These are phyloP conservation scores for Danielozyma ontarioensis DNA, from an alignment of 805 yeast species.

Conservation along the genomic window DNA sequence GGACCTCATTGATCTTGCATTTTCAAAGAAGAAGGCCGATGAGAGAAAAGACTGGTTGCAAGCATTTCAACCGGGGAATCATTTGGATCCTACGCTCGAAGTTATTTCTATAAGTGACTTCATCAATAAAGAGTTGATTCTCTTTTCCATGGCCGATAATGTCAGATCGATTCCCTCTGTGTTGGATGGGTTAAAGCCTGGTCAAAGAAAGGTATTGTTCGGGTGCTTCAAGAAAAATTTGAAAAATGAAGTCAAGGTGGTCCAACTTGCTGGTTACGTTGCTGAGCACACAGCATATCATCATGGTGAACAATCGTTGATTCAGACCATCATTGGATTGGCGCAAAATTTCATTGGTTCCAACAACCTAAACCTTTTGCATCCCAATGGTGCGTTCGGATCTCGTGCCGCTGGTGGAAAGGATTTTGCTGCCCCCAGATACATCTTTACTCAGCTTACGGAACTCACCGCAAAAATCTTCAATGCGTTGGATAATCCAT, in stretches of 20 bases:
- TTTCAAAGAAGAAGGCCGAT: slow-evolving; percentile 92
- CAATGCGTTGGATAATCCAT: slow-evolving; percentile 72
- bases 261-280: slow-evolving; percentile 85
- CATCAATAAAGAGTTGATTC: slow-evolving; percentile 88
- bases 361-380: slow-evolving; percentile 76
- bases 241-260: slow-evolving; percentile 76
- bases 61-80: slow-evolving; percentile 87
- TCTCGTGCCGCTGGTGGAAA: slow-evolving; percentile 96
- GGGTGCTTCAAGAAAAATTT: slow-evolving; percentile 83
- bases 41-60: slow-evolving; percentile 97
- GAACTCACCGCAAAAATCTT: slow-evolving; percentile 73
- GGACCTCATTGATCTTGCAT: slow-evolving; percentile 80
- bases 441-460: slow-evolving; percentile 81
- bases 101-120: slow-evolving; percentile 89
- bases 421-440: slow-evolving; percentile 97
- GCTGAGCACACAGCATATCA: slow-evolving; percentile 89
- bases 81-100: slow-evolving; percentile 68
- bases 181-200: slow-evolving; percentile 94
- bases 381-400: slow-evolving; percentile 95
- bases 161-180: slow-evolving; percentile 92
- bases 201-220: slow-evolving; percentile 88
- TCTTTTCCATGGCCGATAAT: slow-evolving; percentile 95
- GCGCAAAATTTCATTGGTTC: slow-evolving; percentile 96
- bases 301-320: slow-evolving; percentile 87
- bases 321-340: slow-evolving; percentile 85